Conservation (phyloP, 179 eudicot species). For the Silene coronaria region DNA sequence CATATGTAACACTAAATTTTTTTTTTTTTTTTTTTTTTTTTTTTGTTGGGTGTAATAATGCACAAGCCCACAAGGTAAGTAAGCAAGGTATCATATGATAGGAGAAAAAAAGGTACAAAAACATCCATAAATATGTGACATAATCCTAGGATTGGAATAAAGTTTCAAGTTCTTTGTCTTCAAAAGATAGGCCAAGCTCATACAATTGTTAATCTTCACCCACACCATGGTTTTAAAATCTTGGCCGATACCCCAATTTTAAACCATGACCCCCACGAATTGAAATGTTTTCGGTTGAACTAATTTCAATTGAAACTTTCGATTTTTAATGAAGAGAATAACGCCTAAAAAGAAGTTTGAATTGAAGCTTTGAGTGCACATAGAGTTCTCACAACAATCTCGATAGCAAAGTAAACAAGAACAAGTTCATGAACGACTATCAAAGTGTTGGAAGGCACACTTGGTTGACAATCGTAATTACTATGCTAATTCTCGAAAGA, state of each 20-base stretch:
- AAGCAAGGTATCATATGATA: not conserved
- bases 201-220: not conserved
- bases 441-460: not conserved
- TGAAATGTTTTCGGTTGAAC: not conserved
- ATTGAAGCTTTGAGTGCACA: too few species aligned
- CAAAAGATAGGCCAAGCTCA: not conserved
- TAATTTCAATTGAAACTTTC: too few species aligned
- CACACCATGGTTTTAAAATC: too few species aligned
- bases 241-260: too few species aligned
- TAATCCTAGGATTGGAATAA: not conserved
- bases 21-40: too few species aligned
- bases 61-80: not conserved
- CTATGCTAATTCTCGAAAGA: conserved; percentile 1
- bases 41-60: not conserved
- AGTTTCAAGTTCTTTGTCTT: not conserved
- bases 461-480: not conserved
- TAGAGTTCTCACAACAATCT: not conserved
- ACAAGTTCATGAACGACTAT: not conserved
- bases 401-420: not conserved
- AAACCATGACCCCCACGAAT: not conserved
- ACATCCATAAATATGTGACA: not conserved
- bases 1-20: too few species aligned
- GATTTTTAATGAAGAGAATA: not conserved
- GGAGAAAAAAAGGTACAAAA: not conserved
- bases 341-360: not conserved